A percentile compares a stretch with the other conserved stretches of the same genome.
Conservation (phyloP, 768 basidiomycete species). For the Exsudoporus frostii region DNA sequence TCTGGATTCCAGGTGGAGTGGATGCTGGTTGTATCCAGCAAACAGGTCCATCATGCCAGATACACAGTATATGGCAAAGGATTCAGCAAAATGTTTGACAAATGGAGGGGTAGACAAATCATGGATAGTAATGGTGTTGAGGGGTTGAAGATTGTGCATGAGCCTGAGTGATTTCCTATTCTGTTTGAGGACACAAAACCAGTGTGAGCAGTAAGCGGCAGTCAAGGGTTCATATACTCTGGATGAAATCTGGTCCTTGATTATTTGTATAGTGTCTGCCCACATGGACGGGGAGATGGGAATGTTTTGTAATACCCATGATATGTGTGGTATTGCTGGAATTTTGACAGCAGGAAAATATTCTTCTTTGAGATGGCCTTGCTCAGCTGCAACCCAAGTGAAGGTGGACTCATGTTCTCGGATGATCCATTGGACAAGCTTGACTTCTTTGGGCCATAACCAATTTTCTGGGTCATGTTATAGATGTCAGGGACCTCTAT, state of each 20-base stretch:
- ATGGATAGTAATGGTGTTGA: neutral
- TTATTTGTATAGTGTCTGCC: conserved; percentile 11
- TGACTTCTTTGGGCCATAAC: neutral
- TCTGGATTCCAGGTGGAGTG: rapidly evolving
- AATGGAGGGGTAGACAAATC: neutral
- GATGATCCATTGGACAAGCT: neutral
- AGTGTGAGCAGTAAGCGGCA: neutral
- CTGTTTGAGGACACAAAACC: conserved; percentile 4
- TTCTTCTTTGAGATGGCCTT: conserved; percentile 29
- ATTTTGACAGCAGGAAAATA: conserved; percentile 34
- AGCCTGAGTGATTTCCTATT: neutral
- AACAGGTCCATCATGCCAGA: conserved; percentile 1
- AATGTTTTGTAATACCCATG: conserved; percentile 32
- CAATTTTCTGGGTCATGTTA: neutral
- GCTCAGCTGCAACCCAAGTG: conserved; percentile 37
- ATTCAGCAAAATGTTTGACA: neutral
- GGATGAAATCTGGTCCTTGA: conserved; percentile 32
- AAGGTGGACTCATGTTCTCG: conserved; percentile 29
- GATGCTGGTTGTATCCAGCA: neutral
- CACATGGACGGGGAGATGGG: conserved; percentile 22
- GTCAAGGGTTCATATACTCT: conserved; percentile 37
- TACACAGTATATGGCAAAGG: too few species aligned
- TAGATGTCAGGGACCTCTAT: too few species aligned
- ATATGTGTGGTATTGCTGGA: conserved; percentile 33
- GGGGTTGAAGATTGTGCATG: neutral